phyloP scores from a whole-genome alignment of 495 filamentous ascomycete genomes.

The Neurospora sp. region DNA sequence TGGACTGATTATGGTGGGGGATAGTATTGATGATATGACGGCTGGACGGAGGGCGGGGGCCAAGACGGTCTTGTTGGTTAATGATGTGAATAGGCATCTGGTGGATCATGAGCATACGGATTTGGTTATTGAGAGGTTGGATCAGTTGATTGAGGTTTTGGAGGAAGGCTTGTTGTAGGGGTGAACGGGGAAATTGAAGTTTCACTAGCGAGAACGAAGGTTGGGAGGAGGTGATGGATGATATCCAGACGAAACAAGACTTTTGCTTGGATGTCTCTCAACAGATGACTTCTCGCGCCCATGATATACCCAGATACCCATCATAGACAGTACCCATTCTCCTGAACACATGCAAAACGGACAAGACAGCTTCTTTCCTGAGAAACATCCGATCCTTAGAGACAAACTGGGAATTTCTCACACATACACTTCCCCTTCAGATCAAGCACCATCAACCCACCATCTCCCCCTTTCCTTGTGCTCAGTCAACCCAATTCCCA shows the following conservation, averaged over 20 bases:
- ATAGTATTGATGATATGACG: conserved; percentile 90
- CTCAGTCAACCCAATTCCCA: background rate
- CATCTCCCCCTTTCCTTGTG: background rate
- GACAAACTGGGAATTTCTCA: background rate
- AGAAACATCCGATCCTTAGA: background rate
- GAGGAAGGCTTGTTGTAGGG: conserved; percentile 53
- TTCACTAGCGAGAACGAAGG: background rate
- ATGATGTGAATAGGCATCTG: conserved; percentile 66
- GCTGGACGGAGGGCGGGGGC: conserved; percentile 77
- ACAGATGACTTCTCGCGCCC: background rate
- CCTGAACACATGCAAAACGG: background rate
- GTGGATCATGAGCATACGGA: conserved; percentile 72
- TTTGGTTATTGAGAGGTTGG: conserved; percentile 50
- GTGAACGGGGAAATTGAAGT: background rate
- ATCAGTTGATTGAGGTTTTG: conserved; percentile 61
- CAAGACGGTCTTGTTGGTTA: conserved; percentile 78
- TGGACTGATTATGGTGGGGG: conserved; percentile 56
- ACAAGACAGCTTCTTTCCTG: background rate
- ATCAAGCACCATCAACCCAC: background rate
- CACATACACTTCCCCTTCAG: background rate
- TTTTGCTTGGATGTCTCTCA: background rate
- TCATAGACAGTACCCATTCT: background rate
- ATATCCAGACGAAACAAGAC: background rate
- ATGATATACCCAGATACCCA: background rate
- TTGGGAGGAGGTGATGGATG: background rate